Evolutionary conservation across 1,284 basidiomycete species (phyloP).

Genomic region (Pseudozyma sp.): DNA sequence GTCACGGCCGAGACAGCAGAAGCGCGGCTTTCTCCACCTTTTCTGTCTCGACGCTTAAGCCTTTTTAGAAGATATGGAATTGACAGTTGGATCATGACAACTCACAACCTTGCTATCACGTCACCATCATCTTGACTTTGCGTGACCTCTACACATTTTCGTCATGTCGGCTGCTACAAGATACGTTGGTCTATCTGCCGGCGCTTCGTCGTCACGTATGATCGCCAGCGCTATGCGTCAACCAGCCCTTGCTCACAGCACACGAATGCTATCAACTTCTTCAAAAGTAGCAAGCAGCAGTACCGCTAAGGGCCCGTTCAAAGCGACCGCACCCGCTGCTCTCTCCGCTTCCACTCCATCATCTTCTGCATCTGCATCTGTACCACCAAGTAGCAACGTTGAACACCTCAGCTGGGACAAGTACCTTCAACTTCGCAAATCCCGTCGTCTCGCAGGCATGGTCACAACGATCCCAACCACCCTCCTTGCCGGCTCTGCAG

Average conservation of each 20-base stretch:
- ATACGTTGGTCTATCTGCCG: constrained; percentile 17
- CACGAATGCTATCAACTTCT: constrained; percentile 23
- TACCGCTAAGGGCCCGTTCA: constrained; percentile 9
- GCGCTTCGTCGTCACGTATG: constrained; percentile 33
- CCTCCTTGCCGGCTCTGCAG: constrained; percentile 48
- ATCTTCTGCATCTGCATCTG: constrained; percentile 8
- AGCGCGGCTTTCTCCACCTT: constrained; percentile 8
- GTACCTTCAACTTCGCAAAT: constrained; percentile 58
- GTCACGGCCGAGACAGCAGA: constrained; percentile 8
- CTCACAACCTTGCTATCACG: not conserved
- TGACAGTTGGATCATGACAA: not conserved
- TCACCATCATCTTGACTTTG: not conserved
- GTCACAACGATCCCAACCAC: constrained; percentile 64
- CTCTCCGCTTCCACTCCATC: constrained; percentile 12
- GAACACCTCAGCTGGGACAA: constrained; percentile 40
- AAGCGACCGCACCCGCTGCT: constrained; percentile 6
- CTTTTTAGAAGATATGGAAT: not conserved
- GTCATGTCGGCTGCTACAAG: constrained; percentile 33
- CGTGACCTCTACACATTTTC: not conserved
- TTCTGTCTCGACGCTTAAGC: not conserved
- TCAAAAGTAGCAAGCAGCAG: constrained; percentile 3
- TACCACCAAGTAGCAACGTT: constrained; percentile 1
- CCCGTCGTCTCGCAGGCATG: constrained; percentile 59
- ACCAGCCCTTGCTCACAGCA: constrained; percentile 10
- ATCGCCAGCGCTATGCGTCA: constrained; percentile 18